Evolutionary conservation across 2,329 filamentous ascomycete genomes (phyloP).

Genomic region (Aspergillus sp.): DNA sequence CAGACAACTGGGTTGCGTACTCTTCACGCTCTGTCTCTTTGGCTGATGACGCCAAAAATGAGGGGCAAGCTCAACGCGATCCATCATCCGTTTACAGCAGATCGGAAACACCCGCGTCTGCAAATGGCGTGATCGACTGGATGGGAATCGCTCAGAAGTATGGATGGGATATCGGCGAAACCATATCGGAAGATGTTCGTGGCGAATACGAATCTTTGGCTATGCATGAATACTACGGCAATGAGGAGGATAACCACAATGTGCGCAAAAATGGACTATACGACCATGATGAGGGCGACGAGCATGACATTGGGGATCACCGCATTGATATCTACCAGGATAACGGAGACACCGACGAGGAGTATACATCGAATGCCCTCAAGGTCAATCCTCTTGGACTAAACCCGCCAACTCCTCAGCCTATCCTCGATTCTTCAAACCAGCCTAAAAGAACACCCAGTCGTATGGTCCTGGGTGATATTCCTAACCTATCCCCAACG

Average conservation of each 20-base stretch:
- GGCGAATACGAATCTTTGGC: slow-evolving; percentile 40
- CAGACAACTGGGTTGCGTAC: slow-evolving; percentile 45
- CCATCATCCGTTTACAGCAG: slow-evolving; percentile 36
- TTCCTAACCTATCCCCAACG: slow-evolving; percentile 35
- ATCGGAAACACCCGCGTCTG: slow-evolving; percentile 26
- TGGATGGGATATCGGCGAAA: slow-evolving; percentile 27
- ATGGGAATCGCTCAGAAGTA: slow-evolving; percentile 31
- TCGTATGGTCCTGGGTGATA: slow-evolving; percentile 34
- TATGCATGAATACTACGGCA: slow-evolving; percentile 33
- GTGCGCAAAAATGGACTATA: slow-evolving; percentile 21
- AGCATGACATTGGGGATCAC: slow-evolving; percentile 39
- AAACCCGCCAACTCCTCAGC: slow-evolving; percentile 47
- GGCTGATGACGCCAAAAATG: slow-evolving; percentile 20
- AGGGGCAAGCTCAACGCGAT: slow-evolving; percentile 28
- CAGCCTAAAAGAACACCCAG: slow-evolving; percentile 27
- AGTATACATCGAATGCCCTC: slow-evolving; percentile 16
- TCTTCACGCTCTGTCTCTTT: slow-evolving; percentile 35
- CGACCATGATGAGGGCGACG: slow-evolving; percentile 31
- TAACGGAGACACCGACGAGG: slow-evolving; percentile 30
- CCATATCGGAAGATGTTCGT: slow-evolving; percentile 34
- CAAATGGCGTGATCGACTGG: slow-evolving; percentile 35
- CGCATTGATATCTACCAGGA: slow-evolving; percentile 36
- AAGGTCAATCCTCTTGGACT: slow-evolving; percentile 46
- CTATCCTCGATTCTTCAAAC: slow-evolving; percentile 23
- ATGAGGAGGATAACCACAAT: slow-evolving; percentile 30